Conservation (phyloP, 495 filamentous ascomycete species). For the Schizothecium vesticola region DNA sequence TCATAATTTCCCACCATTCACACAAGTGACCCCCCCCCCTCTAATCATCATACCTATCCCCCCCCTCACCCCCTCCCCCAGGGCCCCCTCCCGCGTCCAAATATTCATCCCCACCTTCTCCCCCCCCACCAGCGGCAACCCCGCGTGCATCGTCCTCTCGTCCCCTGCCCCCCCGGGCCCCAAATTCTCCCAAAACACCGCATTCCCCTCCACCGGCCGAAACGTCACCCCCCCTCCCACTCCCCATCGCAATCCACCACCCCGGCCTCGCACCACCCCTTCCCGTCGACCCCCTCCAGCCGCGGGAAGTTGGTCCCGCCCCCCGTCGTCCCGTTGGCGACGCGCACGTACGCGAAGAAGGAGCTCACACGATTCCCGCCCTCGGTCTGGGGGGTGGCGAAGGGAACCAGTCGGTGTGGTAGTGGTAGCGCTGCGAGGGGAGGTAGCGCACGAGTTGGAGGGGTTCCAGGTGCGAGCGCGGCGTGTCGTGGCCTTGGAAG, state of each 20-base stretch:
- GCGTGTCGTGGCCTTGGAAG: constrained; percentile 60
- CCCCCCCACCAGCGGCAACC: constrained; percentile 60
- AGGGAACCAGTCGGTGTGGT: constrained; percentile 55
- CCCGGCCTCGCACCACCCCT: constrained; percentile 51
- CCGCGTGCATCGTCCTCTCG: constrained; percentile 63
- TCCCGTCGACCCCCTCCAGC: constrained; percentile 31
- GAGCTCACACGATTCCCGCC: constrained; percentile 48
- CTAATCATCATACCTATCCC: constrained; percentile 16
- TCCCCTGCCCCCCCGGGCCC: constrained; percentile 52
- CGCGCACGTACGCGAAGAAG: constrained; percentile 54
- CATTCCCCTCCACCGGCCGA: constrained; percentile 61
- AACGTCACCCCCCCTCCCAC: constrained; percentile 60
- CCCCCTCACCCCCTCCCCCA: constrained; percentile 34
- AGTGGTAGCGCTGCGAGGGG: constrained; percentile 44
- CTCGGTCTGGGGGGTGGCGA: constrained; percentile 26
- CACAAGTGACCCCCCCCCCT: background rate
- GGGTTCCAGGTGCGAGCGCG: constrained; percentile 44
- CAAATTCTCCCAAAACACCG: constrained; percentile 74
- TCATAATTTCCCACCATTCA: background rate
- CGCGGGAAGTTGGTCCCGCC: constrained; percentile 55
- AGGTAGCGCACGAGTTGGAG: constrained; percentile 52
- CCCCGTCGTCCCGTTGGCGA: constrained; percentile 43
- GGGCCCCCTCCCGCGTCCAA: constrained; percentile 50
- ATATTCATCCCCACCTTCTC: constrained; percentile 80
- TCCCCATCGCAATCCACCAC: constrained; percentile 53